Evolutionary conservation across 2,329 filamentous ascomycete genomes (phyloP).

Genomic region (Aspergillus sp.): DNA sequence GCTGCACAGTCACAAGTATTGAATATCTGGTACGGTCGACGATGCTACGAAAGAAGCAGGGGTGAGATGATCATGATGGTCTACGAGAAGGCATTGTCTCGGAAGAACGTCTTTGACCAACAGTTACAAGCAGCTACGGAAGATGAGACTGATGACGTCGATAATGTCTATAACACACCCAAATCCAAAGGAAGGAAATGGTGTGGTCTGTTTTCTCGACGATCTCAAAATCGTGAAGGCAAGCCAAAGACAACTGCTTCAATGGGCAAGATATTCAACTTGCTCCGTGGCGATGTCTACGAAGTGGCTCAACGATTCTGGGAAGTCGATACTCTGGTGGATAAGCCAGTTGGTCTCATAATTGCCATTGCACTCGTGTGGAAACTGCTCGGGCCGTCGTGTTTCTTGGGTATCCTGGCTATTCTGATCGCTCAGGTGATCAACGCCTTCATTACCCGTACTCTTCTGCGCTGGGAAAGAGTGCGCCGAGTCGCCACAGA

Average conservation of each 20-base stretch:
- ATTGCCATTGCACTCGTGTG: slow-evolving; percentile 72
- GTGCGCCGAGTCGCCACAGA: slow-evolving; percentile 73
- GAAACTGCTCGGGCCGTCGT: slow-evolving; percentile 76
- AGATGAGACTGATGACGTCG: neutral
- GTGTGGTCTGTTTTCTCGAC: slow-evolving; percentile 23
- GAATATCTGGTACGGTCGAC: slow-evolving; percentile 76
- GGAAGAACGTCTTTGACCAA: slow-evolving; percentile 55
- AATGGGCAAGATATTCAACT: slow-evolving; percentile 85
- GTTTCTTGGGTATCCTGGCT: slow-evolving; percentile 68
- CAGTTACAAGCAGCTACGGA: slow-evolving; percentile 29
- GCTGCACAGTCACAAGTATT: slow-evolving; percentile 66
- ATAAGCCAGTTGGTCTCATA: slow-evolving; percentile 72
- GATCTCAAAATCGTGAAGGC: slow-evolving; percentile 21
- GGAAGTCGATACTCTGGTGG: slow-evolving; percentile 76
- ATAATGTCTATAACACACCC: slow-evolving; percentile 10
- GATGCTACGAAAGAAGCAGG: slow-evolving; percentile 77
- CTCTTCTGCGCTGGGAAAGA: slow-evolving; percentile 66
- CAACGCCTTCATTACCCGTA: slow-evolving; percentile 66
- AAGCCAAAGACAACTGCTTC: slow-evolving; percentile 62
- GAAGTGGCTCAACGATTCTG: slow-evolving; percentile 62
- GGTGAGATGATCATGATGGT: slow-evolving; percentile 85
- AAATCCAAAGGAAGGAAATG: slow-evolving; percentile 25
- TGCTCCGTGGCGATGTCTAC: slow-evolving; percentile 62
- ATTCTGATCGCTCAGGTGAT: slow-evolving; percentile 66
- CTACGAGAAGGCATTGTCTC: slow-evolving; percentile 71